Evolutionary conservation across 345 rosid genomes (phyloP).

Genomic region (Rhodamnia rubescens): DNA sequence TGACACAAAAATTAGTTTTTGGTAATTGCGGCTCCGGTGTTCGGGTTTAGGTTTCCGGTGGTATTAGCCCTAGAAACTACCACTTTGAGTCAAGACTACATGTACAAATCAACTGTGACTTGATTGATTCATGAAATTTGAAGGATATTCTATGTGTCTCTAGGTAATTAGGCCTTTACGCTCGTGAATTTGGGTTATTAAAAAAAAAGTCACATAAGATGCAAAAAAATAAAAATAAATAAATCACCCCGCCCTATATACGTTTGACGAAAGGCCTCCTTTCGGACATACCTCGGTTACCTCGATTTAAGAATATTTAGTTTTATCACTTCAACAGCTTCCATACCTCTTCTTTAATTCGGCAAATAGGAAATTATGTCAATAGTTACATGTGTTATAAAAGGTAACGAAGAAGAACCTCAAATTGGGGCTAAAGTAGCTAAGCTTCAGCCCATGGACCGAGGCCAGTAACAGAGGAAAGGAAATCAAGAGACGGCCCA

Average conservation of each 20-base stretch:
- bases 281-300: too few relatives aligned
- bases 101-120: not conserved
- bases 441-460: not conserved
- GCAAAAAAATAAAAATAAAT: too few relatives aligned
- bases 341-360: too few relatives aligned
- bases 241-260: too few relatives aligned
- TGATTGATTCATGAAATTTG: not conserved
- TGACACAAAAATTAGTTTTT: too few relatives aligned
- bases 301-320: too few relatives aligned
- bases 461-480: not conserved
- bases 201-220: not conserved
- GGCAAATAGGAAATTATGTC: not conserved
- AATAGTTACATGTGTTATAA: not conserved
- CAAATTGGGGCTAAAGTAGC: not conserved
- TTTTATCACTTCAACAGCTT: not conserved
- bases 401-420: not conserved
- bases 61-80: too few relatives aligned
- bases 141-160: not conserved
- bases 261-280: too few relatives aligned
- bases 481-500: not conserved
- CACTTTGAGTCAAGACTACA: too few relatives aligned
- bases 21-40: too few relatives aligned
- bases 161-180: not conserved
- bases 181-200: not conserved
- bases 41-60: too few relatives aligned